Evolutionary conservation across 2,329 filamentous ascomycete species (phyloP).

Genomic region (Zymoseptoria pseudotritici): DNA sequence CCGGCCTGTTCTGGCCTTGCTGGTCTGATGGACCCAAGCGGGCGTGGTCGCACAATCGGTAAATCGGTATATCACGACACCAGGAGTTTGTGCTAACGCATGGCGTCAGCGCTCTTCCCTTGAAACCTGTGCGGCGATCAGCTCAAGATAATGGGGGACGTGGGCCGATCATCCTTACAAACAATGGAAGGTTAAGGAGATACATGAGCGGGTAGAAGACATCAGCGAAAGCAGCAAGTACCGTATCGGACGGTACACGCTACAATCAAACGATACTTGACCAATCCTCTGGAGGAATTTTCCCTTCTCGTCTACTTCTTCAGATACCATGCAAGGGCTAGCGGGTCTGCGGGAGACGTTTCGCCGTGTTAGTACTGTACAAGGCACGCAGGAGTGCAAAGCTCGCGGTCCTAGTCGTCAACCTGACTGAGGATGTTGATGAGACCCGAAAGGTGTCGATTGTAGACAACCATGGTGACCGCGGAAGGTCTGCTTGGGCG

Average conservation of each 20-base stretch:
- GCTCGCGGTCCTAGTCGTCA: no score
- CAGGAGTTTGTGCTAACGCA: neutral
- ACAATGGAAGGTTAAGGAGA: neutral
- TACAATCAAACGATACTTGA: neutral
- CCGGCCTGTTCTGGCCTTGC: constrained; percentile 1
- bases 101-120: neutral
- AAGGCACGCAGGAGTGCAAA: no score
- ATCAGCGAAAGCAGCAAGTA: neutral
- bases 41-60: neutral
- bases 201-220: neutral
- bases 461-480: no score
- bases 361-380: no score
- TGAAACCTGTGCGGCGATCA: neutral
- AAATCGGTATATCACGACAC: neutral
- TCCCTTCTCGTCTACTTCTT: no score
- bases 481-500: no score
- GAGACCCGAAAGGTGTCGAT: no score
- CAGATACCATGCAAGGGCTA: no score
- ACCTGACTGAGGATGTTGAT: no score
- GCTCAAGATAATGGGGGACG: neutral
- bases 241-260: neutral
- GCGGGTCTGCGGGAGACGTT: no score
- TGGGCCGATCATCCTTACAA: no score
- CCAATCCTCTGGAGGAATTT: no score
- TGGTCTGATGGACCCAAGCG: neutral